phyloP scores from a whole-genome alignment of 495 filamentous ascomycete species.

The Pseudomonodictys pantanalensis region DNA sequence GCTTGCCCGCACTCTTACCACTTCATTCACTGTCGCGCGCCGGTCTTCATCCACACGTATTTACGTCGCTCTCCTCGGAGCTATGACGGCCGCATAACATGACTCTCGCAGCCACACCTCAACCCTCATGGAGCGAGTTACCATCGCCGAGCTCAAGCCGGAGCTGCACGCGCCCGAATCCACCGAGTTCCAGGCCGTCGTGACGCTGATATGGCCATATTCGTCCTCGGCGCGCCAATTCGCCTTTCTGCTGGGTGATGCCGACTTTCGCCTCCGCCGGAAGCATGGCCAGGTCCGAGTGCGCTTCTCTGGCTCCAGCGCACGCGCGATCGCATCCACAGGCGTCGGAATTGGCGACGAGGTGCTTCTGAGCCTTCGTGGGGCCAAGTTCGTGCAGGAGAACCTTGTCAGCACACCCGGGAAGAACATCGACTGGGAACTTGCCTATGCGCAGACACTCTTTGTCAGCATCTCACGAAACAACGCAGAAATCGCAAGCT shows the following conservation, averaged over 20 bases:
- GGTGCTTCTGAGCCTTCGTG: slow-evolving; percentile 64
- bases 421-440: slow-evolving; percentile 69
- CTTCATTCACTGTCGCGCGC: too few relatives aligned
- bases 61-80: too few relatives aligned
- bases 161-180: slow-evolving; percentile 33
- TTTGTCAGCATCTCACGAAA: slow-evolving; percentile 50
- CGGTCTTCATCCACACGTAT: too few relatives aligned
- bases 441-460: slow-evolving; percentile 59
- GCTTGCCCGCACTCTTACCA: too few relatives aligned
- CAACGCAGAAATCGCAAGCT: slow-evolving; percentile 7
- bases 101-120: background rate
- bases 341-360: slow-evolving; percentile 74
- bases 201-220: slow-evolving; percentile 90
- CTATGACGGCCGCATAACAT: too few relatives aligned
- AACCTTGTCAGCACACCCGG: slow-evolving; percentile 58
- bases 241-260: slow-evolving; percentile 77
- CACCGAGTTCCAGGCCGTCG: slow-evolving; percentile 58
- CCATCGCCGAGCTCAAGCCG: slow-evolving; percentile 71
- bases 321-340: slow-evolving; percentile 62
- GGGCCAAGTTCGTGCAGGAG: slow-evolving; percentile 49
- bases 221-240: slow-evolving; percentile 68
- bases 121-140: slow-evolving; percentile 45
- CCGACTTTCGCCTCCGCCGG: slow-evolving; percentile 79
- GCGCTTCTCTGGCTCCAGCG: slow-evolving; percentile 68
- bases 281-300: slow-evolving; percentile 79